These are phyloP conservation scores for Hevea brasiliensis DNA, from an alignment of 345 rosid species.

Conservation along the genomic window DNA sequence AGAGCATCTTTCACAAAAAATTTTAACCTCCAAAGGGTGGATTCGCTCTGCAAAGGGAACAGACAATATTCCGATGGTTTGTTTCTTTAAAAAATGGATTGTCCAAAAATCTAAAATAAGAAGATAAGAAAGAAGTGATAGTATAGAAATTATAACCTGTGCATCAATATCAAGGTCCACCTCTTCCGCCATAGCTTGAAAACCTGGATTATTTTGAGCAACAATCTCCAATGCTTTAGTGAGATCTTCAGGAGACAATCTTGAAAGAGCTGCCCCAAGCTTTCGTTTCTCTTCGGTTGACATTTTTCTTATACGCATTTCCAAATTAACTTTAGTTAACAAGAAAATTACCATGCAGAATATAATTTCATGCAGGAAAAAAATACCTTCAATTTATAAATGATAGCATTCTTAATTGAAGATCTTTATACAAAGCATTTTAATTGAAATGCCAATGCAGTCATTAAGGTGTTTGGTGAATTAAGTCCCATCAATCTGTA, in stretches of 20 bases:
- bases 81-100: neutral
- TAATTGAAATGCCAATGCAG: neutral
- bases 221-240: constrained; percentile 74
- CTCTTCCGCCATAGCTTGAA: constrained; percentile 69
- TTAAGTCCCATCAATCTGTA: neutral
- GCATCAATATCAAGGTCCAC: constrained; percentile 88
- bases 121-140: neutral
- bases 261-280: constrained; percentile 63
- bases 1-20: constrained; percentile 73
- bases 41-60: constrained; percentile 51
- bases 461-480: neutral
- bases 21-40: constrained; percentile 92
- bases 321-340: neutral
- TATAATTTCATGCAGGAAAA: neutral
- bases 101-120: neutral
- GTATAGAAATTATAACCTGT: constrained; percentile 39
- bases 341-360: neutral
- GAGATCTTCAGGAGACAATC: constrained; percentile 77
- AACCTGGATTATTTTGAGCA: constrained; percentile 67
- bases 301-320: constrained; percentile 50
- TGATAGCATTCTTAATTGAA: neutral
- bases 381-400: too few relatives aligned
- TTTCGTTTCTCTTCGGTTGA: constrained; percentile 77
- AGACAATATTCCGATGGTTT: neutral
- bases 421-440: neutral